Evolutionary conservation across 2,329 filamentous ascomycete species (phyloP), one percentile per base, ranked within the genome.

Genomic region (Pseudopithomyces chartarum): DNA sequence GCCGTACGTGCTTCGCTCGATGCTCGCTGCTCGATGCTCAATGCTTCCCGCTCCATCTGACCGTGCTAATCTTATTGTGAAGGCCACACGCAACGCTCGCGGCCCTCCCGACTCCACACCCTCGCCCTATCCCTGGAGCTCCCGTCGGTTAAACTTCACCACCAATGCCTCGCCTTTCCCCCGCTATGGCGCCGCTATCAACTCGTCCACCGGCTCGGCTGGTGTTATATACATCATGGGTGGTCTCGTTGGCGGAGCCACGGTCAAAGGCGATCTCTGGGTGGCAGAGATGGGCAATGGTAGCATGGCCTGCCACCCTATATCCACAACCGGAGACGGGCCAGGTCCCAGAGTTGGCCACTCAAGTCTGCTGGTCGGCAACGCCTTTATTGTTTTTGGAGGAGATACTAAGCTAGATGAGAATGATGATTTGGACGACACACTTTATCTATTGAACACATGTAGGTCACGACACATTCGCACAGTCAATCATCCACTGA

Each of bases 181-280:
- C 13, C 88, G 95, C 74, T 99, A 99, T 84, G 95, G 95, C 73
- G 92, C 96, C 50, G 95, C 96, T 6, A 94, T 97, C 74, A 99
- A 99, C 75, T 86, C 92, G 0, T 84, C 90, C 15, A 90, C 93
- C 22, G 97, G 93, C 38, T 98, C 98, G 78, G 95, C 99, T 77
- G 96, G 96, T 57, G 92, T 96, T 67, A 90, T 99, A 55, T 99
- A 98, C 71, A 84, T 99, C 71, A 98, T 99, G 93, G 95, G 95
- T 61, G 95, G 95, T 49, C 79, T 99, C 59, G 94, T 99, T 68
- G 94, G 96, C 71, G 94, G 94, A 64, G 91, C 92, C 36, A 97
- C 92, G 2, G 95, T 98, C 43, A 97, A 97, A 74, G 95, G 95
- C 46, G 95, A 99, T 78, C 78, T 99, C 45, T 99, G 96, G 96